Evolutionary conservation across 2,329 filamentous ascomycete genomes (phyloP), one percentile per base, ranked within the genome.

Genomic region (Albophoma yamanashiensis): DNA sequence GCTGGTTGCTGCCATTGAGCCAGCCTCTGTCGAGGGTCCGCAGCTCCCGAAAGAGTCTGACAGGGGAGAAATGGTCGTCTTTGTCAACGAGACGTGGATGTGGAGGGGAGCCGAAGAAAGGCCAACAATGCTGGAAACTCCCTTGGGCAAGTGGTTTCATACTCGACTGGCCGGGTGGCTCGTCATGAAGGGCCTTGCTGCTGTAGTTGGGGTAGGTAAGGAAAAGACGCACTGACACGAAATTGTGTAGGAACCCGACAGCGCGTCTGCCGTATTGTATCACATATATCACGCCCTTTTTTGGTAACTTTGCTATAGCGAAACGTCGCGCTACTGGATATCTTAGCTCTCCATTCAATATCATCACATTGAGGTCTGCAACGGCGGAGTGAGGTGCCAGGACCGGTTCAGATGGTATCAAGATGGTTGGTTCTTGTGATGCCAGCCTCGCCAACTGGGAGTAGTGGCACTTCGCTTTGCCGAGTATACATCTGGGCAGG

Each of bases 71-170:
- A 47, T 56, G 15, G 62, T 70, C 34, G 64, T 70, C 9, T 71
- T 75, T 56, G 65, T 73, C 55, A 74, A 74, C 60, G 73, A 75
- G 67, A 74, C 73, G n/a, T 74, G 73, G 73, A 70, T 73, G 69
- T 75, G 73, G 73, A 67, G 73, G 52, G 63, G 59, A 14, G 39
- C 58, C 20, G 61, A 64, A 22, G 72, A 73, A 56, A 64, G 63
- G 56, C 64, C 67, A 20, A 66, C 68, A 14, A 57, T 74, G 58
- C 61, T 75, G 31, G 73, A 75, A 61, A 61, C 63, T 2, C 38
- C 62, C 0, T 15, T 69, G 1, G 69, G 70, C 1, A 63, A 62
- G 3, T 74, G 70, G 70, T 59, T 74, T 36, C 73, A 75, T 57
- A 55, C 62, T 14, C 38, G 68, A 9, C 56, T 67, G 38, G 64